Base-by-base conservation (phyloP, 2,329 filamentous ascomycete species). In the Pyrenophora seminiperda region DNA sequence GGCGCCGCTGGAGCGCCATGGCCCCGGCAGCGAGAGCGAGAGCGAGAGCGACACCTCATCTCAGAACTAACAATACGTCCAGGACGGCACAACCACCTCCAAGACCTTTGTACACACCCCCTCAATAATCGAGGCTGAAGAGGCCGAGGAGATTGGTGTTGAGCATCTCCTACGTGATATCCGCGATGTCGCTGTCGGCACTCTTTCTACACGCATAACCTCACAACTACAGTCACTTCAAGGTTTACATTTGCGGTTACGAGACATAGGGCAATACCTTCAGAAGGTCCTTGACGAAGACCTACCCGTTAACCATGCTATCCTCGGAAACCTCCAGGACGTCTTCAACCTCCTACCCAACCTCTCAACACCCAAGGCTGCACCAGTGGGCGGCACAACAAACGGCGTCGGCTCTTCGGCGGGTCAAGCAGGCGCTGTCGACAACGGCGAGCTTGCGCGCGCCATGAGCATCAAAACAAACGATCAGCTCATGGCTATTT, bases 381-480 rank as follows among this genome's bases (percentile, higher is more conserved):
- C 68, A 47, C 76, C 82, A 2, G 80, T 81, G 34, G 66, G 74
- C 22, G 76, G 73, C 53, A 64, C 70, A 22, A 69, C 69, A 11
- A 74, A 75, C 47, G 68, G 71, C 7, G 76, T 81, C 4, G 86
- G 86, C 33, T 77, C 56, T 72, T 76, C 76, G 5, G 63, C 74
- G 76, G 75, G 79, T 31, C 73, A 77, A 24, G 67, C 67, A 2
- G 67, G 62, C 18, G 74, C 73, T 38, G 74, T 79, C 10, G 84
- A 87, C 64, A 91, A 91, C 65, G 87, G 88, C 68, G 94, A 97
- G 74, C 81, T 99, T 45, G 88, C 91, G n/a, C 84, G 94, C 55
- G 92, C 94, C 29, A 96, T 99, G 91, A 96, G 91, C 77, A 85
- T 96, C 78, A 99, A 99, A 84, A 97, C 93, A 51, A 99, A 99